Conservation (phyloP, 192 early-diverging fungal species). For the Podila horticola region DNA sequence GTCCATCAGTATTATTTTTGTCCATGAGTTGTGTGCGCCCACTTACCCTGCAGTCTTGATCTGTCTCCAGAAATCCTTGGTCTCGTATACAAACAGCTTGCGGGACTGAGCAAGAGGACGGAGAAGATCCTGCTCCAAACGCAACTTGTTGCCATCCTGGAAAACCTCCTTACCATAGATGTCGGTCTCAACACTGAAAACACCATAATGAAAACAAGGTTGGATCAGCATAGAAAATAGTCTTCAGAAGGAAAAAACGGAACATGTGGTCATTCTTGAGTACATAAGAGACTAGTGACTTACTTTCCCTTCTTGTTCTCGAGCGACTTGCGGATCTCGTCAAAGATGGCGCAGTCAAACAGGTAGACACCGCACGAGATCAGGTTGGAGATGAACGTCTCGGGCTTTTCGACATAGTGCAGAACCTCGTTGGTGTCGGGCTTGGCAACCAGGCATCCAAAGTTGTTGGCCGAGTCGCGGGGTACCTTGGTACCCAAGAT, state of each 20-base stretch:
- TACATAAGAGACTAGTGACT: constrained; percentile 18
- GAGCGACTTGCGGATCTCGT: constrained; percentile 83
- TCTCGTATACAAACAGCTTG: constrained; percentile 90
- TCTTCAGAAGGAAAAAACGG: too few relatives aligned
- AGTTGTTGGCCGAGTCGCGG: constrained; percentile 84
- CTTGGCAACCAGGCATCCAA: constrained; percentile 94
- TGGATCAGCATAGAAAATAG: too few relatives aligned
- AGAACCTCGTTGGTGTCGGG: constrained; percentile 88
- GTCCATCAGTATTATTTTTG: neutral
- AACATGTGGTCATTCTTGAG: constrained; percentile 1
- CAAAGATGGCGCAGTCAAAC: constrained; percentile 90
- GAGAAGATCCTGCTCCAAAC: constrained; percentile 95
- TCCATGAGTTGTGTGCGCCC: neutral
- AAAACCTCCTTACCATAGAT: constrained; percentile 49
- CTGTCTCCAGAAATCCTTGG: constrained; percentile 94
- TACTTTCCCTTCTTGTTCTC: constrained; percentile 70
- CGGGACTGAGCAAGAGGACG: constrained; percentile 82
- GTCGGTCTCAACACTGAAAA: constrained; percentile 49
- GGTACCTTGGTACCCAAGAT: constrained; percentile 89
- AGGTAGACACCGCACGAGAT: constrained; percentile 97
- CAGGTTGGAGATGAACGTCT: constrained; percentile 93
- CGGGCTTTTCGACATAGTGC: constrained; percentile 99
- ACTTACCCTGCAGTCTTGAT: constrained; percentile 90
- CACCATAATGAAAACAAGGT: neutral
- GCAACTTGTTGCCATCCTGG: constrained; percentile 72